Percentiles rank a stretch among this genome's conserved stretches.
phyloP scores from a whole-genome alignment of 495 filamentous ascomycete species.

The Acidiella bohemica region DNA sequence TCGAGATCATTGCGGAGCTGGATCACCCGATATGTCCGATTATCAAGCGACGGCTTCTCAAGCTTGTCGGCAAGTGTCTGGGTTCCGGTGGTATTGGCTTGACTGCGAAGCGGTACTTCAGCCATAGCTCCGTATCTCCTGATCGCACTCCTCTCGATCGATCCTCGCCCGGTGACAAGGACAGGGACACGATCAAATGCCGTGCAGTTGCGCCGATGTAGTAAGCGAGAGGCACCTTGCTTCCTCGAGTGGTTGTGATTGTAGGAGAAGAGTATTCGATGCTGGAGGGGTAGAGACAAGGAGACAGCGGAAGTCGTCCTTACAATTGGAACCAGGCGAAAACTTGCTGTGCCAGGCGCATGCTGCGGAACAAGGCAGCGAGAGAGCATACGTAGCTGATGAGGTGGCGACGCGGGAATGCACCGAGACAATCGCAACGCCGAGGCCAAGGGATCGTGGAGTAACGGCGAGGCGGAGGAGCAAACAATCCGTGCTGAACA shows the following conservation, averaged over 20 bases:
- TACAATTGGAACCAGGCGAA: constrained; percentile 6
- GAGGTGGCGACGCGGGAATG: background rate
- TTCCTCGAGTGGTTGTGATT: too few species aligned
- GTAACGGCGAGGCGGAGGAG: too few species aligned
- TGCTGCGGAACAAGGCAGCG: background rate
- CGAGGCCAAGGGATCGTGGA: too few species aligned
- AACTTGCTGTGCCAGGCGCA: background rate
- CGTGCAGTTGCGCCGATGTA: too few species aligned
- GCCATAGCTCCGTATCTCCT: constrained; percentile 14
- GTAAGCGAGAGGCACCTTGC: too few species aligned
- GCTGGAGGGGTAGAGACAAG: constrained; percentile 16
- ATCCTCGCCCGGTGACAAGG: too few species aligned
- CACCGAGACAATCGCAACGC: constrained; percentile 1
- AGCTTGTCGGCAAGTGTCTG: constrained; percentile 64
- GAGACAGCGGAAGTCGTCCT: constrained; percentile 10
- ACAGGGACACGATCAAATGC: too few species aligned
- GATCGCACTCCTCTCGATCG: background rate
- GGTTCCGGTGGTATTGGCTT: background rate
- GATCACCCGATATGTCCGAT: constrained; percentile 80
- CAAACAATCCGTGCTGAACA: too few species aligned
- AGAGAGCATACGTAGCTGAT: background rate
- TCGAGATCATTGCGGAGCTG: constrained; percentile 80
- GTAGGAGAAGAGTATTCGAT: constrained; percentile 2
- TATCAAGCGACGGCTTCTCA: constrained; percentile 78
- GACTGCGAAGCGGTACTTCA: constrained; percentile 2